These are phyloP conservation scores for Fusarium sp. DNA, from an alignment of 2,329 filamentous ascomycete genomes.

Conservation along the genomic window DNA sequence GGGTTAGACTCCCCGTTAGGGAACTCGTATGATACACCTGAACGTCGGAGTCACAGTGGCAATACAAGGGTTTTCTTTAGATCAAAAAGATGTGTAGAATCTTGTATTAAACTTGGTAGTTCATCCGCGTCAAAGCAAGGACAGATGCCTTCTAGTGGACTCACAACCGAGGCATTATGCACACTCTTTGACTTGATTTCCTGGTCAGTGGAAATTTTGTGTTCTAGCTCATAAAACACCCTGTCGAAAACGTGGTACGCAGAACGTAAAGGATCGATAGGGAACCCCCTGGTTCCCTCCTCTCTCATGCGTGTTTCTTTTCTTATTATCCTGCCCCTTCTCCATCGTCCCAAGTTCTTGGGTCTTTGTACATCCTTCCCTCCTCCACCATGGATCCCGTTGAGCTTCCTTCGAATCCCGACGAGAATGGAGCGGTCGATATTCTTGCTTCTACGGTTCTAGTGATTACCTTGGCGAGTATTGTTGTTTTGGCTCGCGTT, in stretches of 20 bases:
- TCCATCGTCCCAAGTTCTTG: constrained; percentile 15
- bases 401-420: constrained; percentile 46
- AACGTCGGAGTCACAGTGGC: constrained; percentile 10
- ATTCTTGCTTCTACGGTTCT: constrained; percentile 57
- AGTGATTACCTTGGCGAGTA: constrained; percentile 52
- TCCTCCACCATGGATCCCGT: constrained; percentile 33
- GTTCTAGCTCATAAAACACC: constrained; percentile 13
- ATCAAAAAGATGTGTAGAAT: background rate
- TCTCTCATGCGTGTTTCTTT: constrained; percentile 2
- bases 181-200: background rate
- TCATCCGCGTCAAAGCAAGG: background rate
- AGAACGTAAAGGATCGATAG: background rate
- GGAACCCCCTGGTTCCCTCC: background rate
- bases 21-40: background rate
- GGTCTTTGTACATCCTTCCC: constrained; percentile 10
- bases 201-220: background rate
- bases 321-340: constrained; percentile 27
- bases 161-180: background rate
- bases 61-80: background rate
- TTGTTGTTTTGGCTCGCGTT: constrained; percentile 55
- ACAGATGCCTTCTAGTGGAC: background rate
- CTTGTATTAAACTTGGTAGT: background rate
- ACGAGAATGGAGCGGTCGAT: constrained; percentile 51
- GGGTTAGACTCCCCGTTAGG: background rate
- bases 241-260: constrained; percentile 18